A percentile compares a stretch with the other conserved stretches of the same genome.
phyloP scores from a whole-genome alignment of 2,329 filamentous ascomycete species.

The Arthrobotrys entomopaga region DNA sequence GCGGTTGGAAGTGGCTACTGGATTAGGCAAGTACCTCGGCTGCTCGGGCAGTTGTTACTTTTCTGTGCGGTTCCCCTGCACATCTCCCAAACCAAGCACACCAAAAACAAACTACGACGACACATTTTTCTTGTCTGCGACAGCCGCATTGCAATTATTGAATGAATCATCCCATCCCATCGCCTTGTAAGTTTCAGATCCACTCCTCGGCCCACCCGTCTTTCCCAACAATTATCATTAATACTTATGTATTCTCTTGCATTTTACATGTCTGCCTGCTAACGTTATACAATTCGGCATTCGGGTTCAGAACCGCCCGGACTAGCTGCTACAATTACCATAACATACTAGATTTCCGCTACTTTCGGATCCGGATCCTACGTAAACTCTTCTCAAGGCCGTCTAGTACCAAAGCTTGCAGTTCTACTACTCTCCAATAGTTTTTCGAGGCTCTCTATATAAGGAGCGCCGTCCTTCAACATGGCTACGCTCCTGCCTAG shows the following conservation, averaged over 20 bases:
- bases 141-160: neutral
- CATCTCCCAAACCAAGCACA: constrained; percentile 3
- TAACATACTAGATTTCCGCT: constrained; percentile 4
- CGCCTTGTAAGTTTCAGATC: too few relatives aligned
- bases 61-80: neutral
- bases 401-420: neutral
- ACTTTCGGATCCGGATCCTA: constrained; percentile 3
- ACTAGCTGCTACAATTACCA: neutral
- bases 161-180: too few relatives aligned
- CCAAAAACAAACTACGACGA: neutral
- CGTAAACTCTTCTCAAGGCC: neutral
- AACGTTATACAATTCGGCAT: constrained; percentile 39
- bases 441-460: constrained; percentile 33
- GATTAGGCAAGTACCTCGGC: constrained; percentile 52
- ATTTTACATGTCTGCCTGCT: constrained; percentile 10
- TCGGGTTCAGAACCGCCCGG: constrained; percentile 37
- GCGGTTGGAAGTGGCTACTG: constrained; percentile 16
- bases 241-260: constrained; percentile 13
- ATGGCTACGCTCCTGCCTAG: constrained; percentile 47
- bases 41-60: constrained; percentile 11
- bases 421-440: neutral
- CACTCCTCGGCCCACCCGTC: constrained; percentile 24
- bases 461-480: constrained; percentile 47
- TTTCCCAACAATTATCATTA: constrained; percentile 45
- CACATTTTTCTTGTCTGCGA: constrained; percentile 6